Evolutionary conservation across 148 eudicot species (phyloP), one percentile per base, ranked within the genome.

Genomic region (Heliamphora exappendiculata): DNA sequence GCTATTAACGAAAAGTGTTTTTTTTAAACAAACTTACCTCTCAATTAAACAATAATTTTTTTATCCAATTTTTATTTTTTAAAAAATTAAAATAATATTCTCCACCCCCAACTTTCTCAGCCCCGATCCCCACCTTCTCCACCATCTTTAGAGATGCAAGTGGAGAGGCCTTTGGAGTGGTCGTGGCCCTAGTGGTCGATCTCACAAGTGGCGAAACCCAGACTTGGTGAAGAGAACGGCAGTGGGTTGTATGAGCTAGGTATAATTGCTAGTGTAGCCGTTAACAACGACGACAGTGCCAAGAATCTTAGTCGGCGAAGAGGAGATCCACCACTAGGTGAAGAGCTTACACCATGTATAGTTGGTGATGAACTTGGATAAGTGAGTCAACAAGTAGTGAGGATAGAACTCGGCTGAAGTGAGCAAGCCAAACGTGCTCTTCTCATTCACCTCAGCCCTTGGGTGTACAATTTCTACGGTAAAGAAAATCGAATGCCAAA

Each of bases 171-270:
- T 13, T 90, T 92, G 60, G 95, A 94, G 85, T 75, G 85, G 12
- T 97, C 97, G 62, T 94, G 98, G 33, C 98, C 97, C 63, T 92
- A 94, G 77, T 94, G 97, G 75, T 94, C 98, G 39, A 94, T 87
- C 5, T 92, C 97, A 70, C 91, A 89, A 49, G 85, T 87, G n/a
- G 91, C 82, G 76, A 94, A n/a, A 94, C 0, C 98, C 97, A 49
- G 86, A 19, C 60, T 87, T 85, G 31, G 98, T 91, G 33, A 92
- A 49, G 78, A 78, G 84, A 5, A 94, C 89, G 62, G 92, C 76
- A 62, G 96, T 92, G 71, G 89, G 89, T 73, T 88, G 90, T 17
- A 93, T 82, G 50, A 85, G 67, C 97, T 97, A 95, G 88, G 91
- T 89, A 9, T 96, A 85, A 85, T 95, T 97, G 73, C 99, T 97